Evolutionary conservation across 768 basidiomycete genomes (phyloP), one percentile per base, ranked within the genome.

Genomic region (Pleurotus sapidus): DNA sequence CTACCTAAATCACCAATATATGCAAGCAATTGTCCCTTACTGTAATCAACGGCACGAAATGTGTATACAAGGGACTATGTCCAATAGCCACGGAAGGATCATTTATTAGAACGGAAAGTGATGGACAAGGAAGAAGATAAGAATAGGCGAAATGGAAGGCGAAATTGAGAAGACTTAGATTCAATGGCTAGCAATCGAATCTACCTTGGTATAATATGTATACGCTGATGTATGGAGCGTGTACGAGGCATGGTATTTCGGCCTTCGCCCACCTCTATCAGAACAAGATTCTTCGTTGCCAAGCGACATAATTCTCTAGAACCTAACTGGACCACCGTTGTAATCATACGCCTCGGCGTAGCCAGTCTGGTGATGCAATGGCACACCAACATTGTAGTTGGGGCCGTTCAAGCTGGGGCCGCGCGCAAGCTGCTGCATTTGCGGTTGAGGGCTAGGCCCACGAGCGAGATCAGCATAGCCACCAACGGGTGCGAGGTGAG

Each of bases 401-500:
- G 70, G 63, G 15, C 78, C 76, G 59, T 64, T 72, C 59, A 77
- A 54, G 67, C 80, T 84, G 14, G 81, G 77, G 30, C 78, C 81
- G 57, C 77, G 78, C 30, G 62, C 61, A 34, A 81, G 69, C 66
- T 86, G 78, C 50, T 78, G 74, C 84, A 87, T 86, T 57, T 74
- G 80, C 15, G 89, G 90, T 60, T 82, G 80, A 15, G 87, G 84
- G 70, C 84, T 88, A 55, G 88, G 77, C 37, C 89, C 91, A 59
- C 91, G 88, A 56, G 89, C 80, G 47, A 92, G 79, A 67, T 93
- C 89, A 47, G 89, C 91, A 64, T 93, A 93, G 18, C 89, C 89
- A 57, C 88, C 90, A 56, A 89, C 83, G 23, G 88, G 83, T 12
- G 85, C 84, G 46, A 86, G 76, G 49, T 73, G 66, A 14, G 77